Percentiles rank a stretch among this genome's conserved stretches.
Evolutionary conservation across 2,329 filamentous ascomycete genomes (phyloP).

Genomic region (Colletotrichum coccodes): DNA sequence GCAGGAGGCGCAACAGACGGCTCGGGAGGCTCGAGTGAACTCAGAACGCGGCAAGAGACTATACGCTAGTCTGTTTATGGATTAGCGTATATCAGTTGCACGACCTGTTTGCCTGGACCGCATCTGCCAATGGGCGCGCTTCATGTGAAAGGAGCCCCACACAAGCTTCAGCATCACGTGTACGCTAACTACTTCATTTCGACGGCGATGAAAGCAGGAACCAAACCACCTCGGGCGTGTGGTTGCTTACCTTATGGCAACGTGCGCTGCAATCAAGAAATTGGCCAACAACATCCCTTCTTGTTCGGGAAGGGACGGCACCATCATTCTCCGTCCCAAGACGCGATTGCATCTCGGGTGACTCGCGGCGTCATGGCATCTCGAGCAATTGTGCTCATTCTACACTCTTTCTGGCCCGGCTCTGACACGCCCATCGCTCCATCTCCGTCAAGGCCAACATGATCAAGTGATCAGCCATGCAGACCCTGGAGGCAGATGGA

Average conservation of each 20-base stretch:
- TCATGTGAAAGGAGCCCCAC: background rate
- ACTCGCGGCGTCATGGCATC: background rate
- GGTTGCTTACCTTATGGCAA: background rate
- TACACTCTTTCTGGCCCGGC: background rate
- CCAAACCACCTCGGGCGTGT: background rate
- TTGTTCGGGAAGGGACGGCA: background rate
- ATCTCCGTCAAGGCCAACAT: background rate
- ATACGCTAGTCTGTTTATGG: background rate
- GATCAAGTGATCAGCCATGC: background rate
- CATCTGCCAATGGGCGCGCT: background rate
- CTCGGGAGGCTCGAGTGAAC: constrained; percentile 4
- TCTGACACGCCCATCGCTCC: background rate
- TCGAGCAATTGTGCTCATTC: background rate
- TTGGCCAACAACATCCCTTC: background rate
- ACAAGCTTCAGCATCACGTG: constrained; percentile 2
- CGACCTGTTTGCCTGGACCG: too few species aligned
- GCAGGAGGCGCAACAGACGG: background rate
- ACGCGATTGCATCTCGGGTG: background rate
- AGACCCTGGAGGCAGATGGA: background rate
- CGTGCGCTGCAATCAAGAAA: background rate
- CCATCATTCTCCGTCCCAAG: background rate
- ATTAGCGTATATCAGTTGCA: too few species aligned
- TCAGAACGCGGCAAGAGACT: background rate
- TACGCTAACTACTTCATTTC: background rate
- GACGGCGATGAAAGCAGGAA: background rate